Percentiles rank a stretch among this genome's conserved stretches.
Evolutionary conservation across 1,139 yeast genomes (phyloP).

Genomic region (Diutina rugosa): DNA sequence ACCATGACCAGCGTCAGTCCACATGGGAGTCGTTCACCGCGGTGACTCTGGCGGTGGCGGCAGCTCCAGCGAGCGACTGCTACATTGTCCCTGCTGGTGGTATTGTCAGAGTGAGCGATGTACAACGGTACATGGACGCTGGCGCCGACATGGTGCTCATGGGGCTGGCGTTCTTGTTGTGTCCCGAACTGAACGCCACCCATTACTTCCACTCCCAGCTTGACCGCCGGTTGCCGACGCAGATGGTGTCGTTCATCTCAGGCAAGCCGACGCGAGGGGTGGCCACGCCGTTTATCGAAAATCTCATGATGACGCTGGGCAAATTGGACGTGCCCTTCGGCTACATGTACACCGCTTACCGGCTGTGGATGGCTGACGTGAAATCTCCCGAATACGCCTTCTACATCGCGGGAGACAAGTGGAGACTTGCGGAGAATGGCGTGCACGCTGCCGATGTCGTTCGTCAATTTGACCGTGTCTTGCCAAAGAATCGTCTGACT

Average conservation of each 20-base stretch:
- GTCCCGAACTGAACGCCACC: constrained; percentile 17
- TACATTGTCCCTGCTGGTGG: constrained; percentile 38
- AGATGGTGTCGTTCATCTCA: constrained; percentile 22
- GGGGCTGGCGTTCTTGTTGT: constrained; percentile 31
- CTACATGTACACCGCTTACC: constrained; percentile 20
- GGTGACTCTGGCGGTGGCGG: constrained; percentile 7
- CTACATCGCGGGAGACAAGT: constrained; percentile 22
- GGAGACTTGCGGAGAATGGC: neutral
- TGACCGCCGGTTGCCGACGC: constrained; percentile 10
- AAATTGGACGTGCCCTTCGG: constrained; percentile 22
- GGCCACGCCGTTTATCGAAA: constrained; percentile 17
- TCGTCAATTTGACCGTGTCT: neutral
- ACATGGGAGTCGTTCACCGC: constrained; percentile 19
- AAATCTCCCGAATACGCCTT: constrained; percentile 12
- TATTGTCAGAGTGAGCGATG: constrained; percentile 13
- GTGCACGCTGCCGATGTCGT: neutral
- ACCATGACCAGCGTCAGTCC: constrained; percentile 21
- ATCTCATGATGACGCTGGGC: constrained; percentile 3
- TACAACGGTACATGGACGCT: constrained; percentile 12
- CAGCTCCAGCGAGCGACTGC: constrained; percentile 2
- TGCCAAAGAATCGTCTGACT: no score
- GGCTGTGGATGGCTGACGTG: constrained; percentile 9
- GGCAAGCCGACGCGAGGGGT: constrained; percentile 28
- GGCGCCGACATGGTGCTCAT: constrained; percentile 37
- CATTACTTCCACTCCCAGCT: constrained; percentile 8